These are phyloP conservation scores for Tilletia walkeri DNA, from an alignment of 1,284 basidiomycete species.

Conservation along the genomic window DNA sequence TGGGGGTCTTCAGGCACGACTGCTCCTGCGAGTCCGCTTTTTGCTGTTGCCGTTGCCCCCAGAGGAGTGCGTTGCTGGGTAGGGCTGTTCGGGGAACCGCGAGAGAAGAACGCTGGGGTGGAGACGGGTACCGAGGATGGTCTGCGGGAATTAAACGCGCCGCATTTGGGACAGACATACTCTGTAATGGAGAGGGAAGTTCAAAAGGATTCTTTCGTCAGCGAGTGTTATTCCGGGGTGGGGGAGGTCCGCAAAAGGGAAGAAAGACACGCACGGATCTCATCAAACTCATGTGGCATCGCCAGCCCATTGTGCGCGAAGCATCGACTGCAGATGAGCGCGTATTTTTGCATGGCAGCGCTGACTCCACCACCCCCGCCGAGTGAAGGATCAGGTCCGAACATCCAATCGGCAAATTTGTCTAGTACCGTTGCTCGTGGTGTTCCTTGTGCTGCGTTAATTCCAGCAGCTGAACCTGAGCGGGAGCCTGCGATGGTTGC, in stretches of 20 bases:
- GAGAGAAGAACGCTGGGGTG: slow-evolving; percentile 1
- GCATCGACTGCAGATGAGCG: slow-evolving; percentile 89
- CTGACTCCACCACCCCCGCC: slow-evolving; percentile 37
- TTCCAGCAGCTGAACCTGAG: neutral
- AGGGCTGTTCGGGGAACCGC: neutral
- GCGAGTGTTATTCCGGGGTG: too few species aligned
- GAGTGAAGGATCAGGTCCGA: slow-evolving; percentile 56
- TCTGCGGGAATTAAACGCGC: slow-evolving; percentile 65
- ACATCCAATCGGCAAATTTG: slow-evolving; percentile 57
- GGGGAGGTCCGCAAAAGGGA: neutral
- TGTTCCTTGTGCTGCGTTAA: neutral
- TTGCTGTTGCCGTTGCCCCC: too few species aligned
- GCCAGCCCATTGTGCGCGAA: slow-evolving; percentile 92
- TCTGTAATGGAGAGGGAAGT: slow-evolving; percentile 58
- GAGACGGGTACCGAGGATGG: slow-evolving; percentile 49
- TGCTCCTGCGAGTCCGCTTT: too few species aligned
- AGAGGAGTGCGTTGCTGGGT: too few species aligned
- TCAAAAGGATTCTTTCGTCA: too few species aligned
- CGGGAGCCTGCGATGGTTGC: neutral
- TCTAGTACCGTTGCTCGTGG: slow-evolving; percentile 48
- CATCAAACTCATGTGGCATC: slow-evolving; percentile 81
- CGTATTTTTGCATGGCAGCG: slow-evolving; percentile 66
- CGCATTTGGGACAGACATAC: slow-evolving; percentile 73
- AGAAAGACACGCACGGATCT: slow-evolving; percentile 69
- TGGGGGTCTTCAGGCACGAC: too few species aligned